Evolutionary conservation across 1,139 yeast species (phyloP), one percentile per base, ranked within the genome.

Genomic region (Scheffersomyces cryptocercus): DNA sequence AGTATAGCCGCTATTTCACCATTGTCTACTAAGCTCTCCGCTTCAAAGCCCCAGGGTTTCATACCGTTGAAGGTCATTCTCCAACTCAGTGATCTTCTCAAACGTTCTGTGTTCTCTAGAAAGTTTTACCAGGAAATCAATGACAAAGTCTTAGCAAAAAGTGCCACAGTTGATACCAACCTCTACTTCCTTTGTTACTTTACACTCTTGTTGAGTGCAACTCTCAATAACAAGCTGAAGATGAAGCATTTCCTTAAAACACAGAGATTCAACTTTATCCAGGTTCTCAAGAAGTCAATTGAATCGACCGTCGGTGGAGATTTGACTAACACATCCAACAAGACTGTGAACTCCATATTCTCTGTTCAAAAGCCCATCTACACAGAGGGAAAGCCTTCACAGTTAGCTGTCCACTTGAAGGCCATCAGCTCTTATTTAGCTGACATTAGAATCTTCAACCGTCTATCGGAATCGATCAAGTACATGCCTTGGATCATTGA

Each of bases 371-470:
- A 36, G 13, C 20, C 10, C 16, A 29, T 6, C 36, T 9, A 20
- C 10, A 26, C 28, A 37, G 43, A 35, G 28, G 49, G 38, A 6
- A 35, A 44, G 8, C 45, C 49, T 4, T 64, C 73, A 20, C 51
- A 56, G 13, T 52, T 69, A 35, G 77, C 79, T 0, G 61, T 58
- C 1, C 76, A 73, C 52, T 62, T 78, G 44, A 68, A 69, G 47
- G 53, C 60, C 1, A 60, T 79, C 24, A 76, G 80, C 9, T 60
- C 71, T 1, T 80, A 79, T 51, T 48, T 79, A 4, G 65, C 83
- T 2, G 84, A 79, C 50, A 60, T 79, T 10, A 65, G 85, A 41
- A 79, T 79, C 39, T 80, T 80, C 62, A 73, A 76, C 54, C 63
- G 85, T 46, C 67, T 79, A 55, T 75, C 80, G 43, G 82, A 77